Conservation (phyloP, 768 basidiomycete genomes). For the Kwoniella bestiolae region DNA sequence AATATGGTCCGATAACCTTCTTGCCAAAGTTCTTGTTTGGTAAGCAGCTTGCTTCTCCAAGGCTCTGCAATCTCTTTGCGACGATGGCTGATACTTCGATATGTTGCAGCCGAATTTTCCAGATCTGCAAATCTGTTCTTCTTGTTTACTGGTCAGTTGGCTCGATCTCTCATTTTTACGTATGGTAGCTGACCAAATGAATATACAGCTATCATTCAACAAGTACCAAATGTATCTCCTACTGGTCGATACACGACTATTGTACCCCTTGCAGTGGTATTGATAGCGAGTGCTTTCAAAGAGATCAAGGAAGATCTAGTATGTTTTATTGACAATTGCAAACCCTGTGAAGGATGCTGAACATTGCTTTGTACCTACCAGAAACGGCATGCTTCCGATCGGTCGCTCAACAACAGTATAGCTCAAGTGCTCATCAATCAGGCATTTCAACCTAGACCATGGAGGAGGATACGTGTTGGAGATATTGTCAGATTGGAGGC, state of each 20-base stretch:
- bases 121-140: conserved; percentile 99
- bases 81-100: no score
- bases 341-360: no score
- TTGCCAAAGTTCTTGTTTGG: conserved; percentile 90
- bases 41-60: conserved; percentile 63
- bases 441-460: conserved; percentile 73
- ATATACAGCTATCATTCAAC: conserved; percentile 80
- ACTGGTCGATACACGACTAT: conserved; percentile 96
- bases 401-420: conserved; percentile 81
- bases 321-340: conserved; percentile 52
- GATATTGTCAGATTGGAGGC: conserved; percentile 89
- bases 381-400: conserved; percentile 95
- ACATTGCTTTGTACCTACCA: conserved; percentile 59
- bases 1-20: conserved; percentile 87
- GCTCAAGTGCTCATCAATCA: conserved; percentile 71
- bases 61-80: no score
- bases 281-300: conserved; percentile 92
- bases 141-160: conserved; percentile 72
- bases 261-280: conserved; percentile 80
- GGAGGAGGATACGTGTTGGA: conserved; percentile 88
- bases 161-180: not conserved
- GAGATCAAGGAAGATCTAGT: conserved; percentile 94
- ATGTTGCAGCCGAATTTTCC: conserved; percentile 83
- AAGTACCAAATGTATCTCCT: conserved; percentile 96
- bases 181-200: not conserved